These are phyloP conservation scores for Didymella keratinophila DNA, from an alignment of 2,329 filamentous ascomycete genomes.

Conservation along the genomic window DNA sequence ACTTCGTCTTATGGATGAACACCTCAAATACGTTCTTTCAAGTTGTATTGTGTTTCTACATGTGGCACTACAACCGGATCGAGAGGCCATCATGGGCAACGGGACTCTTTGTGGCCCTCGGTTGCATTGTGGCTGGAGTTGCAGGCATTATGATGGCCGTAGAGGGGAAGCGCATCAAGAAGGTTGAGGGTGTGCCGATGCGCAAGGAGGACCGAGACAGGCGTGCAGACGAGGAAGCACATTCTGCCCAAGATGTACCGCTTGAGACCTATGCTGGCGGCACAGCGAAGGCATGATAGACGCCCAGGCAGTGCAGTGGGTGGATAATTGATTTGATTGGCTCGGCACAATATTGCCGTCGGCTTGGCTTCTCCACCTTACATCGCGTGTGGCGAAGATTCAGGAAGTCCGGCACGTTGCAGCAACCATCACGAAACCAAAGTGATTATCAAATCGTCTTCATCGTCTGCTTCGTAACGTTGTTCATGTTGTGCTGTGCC, in stretches of 20 bases:
- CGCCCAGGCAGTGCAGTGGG: conserved; percentile 25
- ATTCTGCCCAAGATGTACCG: conserved; percentile 29
- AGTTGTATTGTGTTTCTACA: conserved; percentile 74
- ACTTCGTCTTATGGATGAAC: conserved; percentile 81
- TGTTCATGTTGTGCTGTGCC: not conserved
- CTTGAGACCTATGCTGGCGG: conserved; percentile 27
- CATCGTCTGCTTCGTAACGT: not conserved
- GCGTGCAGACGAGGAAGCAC: conserved; percentile 34
- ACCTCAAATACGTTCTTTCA: conserved; percentile 82
- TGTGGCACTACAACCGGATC: conserved; percentile 81
- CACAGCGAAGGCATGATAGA: conserved; percentile 35
- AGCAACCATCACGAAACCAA: conserved; percentile 8
- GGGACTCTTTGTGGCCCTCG: conserved; percentile 78
- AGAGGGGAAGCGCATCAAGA: conserved; percentile 65
- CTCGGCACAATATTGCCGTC: not conserved
- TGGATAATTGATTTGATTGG: conserved; percentile 18
- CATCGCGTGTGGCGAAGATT: conserved; percentile 14
- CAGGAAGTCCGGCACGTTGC: conserved; percentile 13
- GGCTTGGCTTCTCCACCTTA: conserved; percentile 2
- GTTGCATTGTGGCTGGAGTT: conserved; percentile 71
- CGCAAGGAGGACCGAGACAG: conserved; percentile 34
- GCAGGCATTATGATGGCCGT: conserved; percentile 75
- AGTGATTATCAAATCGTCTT: not conserved
- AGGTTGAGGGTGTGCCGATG: conserved; percentile 48
- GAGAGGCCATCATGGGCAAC: conserved; percentile 81